Conservation (phyloP, 257 asterid genomes). For the Thymus quinquecostatus region DNA sequence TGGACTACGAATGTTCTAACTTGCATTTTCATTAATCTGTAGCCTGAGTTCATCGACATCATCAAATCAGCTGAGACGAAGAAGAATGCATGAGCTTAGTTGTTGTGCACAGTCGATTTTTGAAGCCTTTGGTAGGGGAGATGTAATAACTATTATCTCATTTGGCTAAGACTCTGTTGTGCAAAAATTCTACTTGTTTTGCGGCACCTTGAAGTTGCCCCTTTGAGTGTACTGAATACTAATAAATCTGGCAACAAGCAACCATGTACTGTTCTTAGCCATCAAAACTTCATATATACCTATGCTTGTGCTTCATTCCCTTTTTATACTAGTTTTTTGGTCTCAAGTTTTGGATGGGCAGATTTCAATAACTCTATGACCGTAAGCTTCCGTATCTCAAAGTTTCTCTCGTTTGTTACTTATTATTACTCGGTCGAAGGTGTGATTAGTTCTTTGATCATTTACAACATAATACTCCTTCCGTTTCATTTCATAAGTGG, state of each 20-base stretch:
- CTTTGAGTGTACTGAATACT: constrained; percentile 32
- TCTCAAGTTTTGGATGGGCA: background rate
- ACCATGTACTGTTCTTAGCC: constrained; percentile 14
- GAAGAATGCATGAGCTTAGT: constrained; percentile 59
- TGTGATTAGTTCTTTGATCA: no score
- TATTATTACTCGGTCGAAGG: no score
- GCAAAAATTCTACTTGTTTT: constrained; percentile 32
- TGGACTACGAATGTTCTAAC: constrained; percentile 13
- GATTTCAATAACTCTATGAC: no score
- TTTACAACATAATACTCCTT: no score
- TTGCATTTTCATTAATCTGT: background rate
- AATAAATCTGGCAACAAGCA: constrained; percentile 35
- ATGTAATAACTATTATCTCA: constrained; percentile 28
- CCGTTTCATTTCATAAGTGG: background rate
- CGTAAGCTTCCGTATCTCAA: no score
- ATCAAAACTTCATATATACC: no score
- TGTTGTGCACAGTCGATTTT: constrained; percentile 29
- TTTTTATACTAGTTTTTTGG: background rate
- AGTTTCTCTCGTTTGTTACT: no score
- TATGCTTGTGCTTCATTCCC: no score
- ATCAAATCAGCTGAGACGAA: constrained; percentile 84
- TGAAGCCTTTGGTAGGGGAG: constrained; percentile 45
- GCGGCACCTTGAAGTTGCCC: constrained; percentile 34
- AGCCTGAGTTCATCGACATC: constrained; percentile 92
- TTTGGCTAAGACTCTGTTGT: constrained; percentile 28